Percentiles rank a stretch among this genome's conserved stretches.
Evolutionary conservation across 441 rosid genomes (phyloP).

Genomic region (Manihot esculenta): DNA sequence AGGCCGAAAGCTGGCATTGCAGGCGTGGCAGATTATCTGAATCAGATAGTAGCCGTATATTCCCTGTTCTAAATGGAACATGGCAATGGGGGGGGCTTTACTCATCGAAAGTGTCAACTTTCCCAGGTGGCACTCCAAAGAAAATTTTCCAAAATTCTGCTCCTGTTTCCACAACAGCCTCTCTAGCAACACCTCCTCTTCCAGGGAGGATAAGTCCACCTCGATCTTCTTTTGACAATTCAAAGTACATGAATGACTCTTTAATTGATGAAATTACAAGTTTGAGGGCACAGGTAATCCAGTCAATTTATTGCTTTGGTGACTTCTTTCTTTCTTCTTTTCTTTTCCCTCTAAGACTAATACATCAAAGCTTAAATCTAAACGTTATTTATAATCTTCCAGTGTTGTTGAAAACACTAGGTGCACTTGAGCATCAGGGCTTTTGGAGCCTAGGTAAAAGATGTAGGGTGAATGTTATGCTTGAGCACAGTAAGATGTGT

Average conservation of each 20-base stretch:
- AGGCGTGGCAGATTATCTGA: constrained; percentile 25
- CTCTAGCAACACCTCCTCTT: constrained; percentile 44
- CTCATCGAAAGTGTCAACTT: constrained; percentile 35
- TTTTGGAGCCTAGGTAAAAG: not conserved
- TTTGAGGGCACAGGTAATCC: constrained; percentile 63
- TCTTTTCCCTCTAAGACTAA: not conserved
- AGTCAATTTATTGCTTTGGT: constrained; percentile 14
- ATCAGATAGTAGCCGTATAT: constrained; percentile 31
- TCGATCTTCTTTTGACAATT: constrained; percentile 43
- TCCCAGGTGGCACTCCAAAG: constrained; percentile 35
- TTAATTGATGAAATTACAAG: constrained; percentile 48
- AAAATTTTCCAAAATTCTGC: constrained; percentile 33
- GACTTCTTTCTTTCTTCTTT: not conserved
- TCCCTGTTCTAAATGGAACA: constrained; percentile 37
- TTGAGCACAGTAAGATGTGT: not conserved
- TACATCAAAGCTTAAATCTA: not conserved
- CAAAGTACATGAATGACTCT: constrained; percentile 44
- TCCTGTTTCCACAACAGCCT: constrained; percentile 42
- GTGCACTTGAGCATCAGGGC: not conserved
- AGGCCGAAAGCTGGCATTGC: constrained; percentile 33
- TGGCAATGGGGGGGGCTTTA: constrained; percentile 34
- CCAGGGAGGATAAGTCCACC: constrained; percentile 57
- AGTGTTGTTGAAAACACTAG: not conserved
- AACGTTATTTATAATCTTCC: not conserved
- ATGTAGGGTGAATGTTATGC: not conserved